These are phyloP conservation scores for Aciculosporium take DNA, from an alignment of 2,329 filamentous ascomycete genomes.

Conservation along the genomic window DNA sequence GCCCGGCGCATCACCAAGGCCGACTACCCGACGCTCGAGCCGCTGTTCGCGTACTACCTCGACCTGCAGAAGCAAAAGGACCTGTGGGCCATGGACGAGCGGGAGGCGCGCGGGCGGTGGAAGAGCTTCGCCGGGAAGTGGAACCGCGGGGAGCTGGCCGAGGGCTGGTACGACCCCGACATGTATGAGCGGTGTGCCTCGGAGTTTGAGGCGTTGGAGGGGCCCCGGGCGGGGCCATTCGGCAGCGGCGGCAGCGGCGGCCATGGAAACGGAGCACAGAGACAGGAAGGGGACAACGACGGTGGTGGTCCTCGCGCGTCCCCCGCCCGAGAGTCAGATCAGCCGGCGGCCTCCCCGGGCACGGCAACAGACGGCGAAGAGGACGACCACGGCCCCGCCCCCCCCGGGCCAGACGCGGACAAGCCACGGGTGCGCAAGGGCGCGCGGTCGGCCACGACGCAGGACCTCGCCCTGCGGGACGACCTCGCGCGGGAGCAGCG, in stretches of 20 bases:
- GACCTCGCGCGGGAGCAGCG: constrained; percentile 37
- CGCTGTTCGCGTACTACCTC: constrained; percentile 71
- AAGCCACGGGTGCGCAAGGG: constrained; percentile 22
- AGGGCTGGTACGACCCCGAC: constrained; percentile 85
- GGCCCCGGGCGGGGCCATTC: neutral
- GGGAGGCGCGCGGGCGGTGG: constrained; percentile 74
- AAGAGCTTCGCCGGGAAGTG: constrained; percentile 87
- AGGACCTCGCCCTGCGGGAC: constrained; percentile 55
- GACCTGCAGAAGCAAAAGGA: constrained; percentile 72
- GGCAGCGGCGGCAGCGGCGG: too few species aligned
- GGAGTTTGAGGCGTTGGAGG: constrained; percentile 9
- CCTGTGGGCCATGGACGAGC: constrained; percentile 53
- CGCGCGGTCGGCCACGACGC: constrained; percentile 52
- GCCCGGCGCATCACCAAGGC: constrained; percentile 52
- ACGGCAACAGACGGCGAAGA: constrained; percentile 28
- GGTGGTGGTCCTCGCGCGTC: too few species aligned
- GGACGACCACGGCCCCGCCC: constrained; percentile 42
- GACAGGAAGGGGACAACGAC: too few species aligned
- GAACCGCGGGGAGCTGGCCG: constrained; percentile 76
- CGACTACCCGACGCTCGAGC: constrained; percentile 51
- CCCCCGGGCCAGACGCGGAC: constrained; percentile 9
- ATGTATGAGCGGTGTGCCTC: constrained; percentile 36
- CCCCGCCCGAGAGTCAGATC: too few species aligned
- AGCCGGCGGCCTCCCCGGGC: too few species aligned
- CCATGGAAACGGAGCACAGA: too few species aligned